Base-by-base conservation (phyloP, 345 rosid genomes). In the Corchorus capsularis region DNA sequence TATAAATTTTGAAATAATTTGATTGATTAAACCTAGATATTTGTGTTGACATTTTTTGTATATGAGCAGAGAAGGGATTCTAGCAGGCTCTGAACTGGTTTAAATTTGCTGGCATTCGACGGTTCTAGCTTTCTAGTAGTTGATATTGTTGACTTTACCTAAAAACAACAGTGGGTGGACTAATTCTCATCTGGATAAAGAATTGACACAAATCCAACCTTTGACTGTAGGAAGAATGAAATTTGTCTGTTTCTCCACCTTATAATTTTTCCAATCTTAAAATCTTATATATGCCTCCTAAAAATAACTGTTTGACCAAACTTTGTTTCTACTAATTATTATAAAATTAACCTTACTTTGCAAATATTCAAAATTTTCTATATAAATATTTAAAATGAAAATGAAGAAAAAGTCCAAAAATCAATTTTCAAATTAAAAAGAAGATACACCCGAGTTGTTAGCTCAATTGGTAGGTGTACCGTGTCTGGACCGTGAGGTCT, bases 71-170 rank as follows among this genome's bases (percentile, higher is more conserved):
- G 6, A 50, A 19, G 35, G 35, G 15, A 4, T 60, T 27, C 2
- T 22, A 27, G 15, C 6, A 22, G 34, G 7, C 63, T 39, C 43
- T 50, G 22, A 49, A 32, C 72, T 14, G 19, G 43, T 3, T 67
- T 46, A 22, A 14, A 67, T 47, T 46, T 27, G 71, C 19, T 16
- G 60, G 72, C 45, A 32, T 3, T 50, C 8, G 45, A 50, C 15
- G 4, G 41, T 0, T 6, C 60, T 41, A 15, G 1, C 4, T 32
- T 69, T 69, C 45, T 49, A 49, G 22, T 9, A 69, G 72, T 27
- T 69, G 46, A 34, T 16, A 34, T 52, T 52, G 73, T 55, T 69
- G 73, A 69, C 73, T 35, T 52, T 34, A 52, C 4, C 19, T 17
- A 4, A 35, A 52, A 15, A 15, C 43, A 16, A 1, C 10, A 27